Base-by-base conservation (phyloP, 805 yeast genomes). In the Ogataea dorogensis region DNA sequence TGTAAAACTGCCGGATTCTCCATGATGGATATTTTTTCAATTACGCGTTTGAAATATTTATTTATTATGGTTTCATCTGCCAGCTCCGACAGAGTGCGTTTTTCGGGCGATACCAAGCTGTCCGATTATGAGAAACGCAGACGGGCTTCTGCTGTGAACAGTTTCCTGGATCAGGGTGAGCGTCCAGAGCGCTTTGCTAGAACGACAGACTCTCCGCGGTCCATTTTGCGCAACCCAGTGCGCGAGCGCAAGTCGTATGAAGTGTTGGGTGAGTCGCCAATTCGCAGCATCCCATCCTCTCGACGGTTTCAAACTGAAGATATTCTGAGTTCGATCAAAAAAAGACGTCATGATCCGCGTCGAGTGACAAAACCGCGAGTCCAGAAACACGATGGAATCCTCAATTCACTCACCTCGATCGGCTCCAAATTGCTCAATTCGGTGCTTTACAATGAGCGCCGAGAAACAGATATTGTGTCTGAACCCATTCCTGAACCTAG, bases 1-100 rank as follows among this genome's bases (percentile, higher is more conserved):
- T 97, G 97, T 9, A 89, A 70, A 13, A 71, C 76, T 5, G 67
- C 67, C 5, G 71, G 71, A 15, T 57, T 51, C 10, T 43, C 47
- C 53, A 53, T 51, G 12, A 17, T 23, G n/a, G n/a, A n/a, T n/a
- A n/a, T n/a, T n/a, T n/a, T n/a, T n/a, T n/a, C n/a, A 36, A 33
- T 23, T 35, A 41, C 36, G 37, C 40, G 44, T 35, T 35, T 28
- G 33, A 20, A 35, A 24, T 29, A 29, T 21, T 28, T 29, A 34
- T 34, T 34, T 28, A 25, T 21, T 18, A 24, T 24, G 28, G 25
- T n/a, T 16, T 17, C n/a, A 28, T 33, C 35, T 16, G 15, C 27
- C 11, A 23, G 25, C 11, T 24, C 32, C 2, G 50, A 47, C 8
- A 35, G 43, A 24, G 52, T 46, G 21, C 40, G 38, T 23, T 48